Base-by-base conservation (phyloP, 805 yeast species). In the Saturnispora quitensis region DNA sequence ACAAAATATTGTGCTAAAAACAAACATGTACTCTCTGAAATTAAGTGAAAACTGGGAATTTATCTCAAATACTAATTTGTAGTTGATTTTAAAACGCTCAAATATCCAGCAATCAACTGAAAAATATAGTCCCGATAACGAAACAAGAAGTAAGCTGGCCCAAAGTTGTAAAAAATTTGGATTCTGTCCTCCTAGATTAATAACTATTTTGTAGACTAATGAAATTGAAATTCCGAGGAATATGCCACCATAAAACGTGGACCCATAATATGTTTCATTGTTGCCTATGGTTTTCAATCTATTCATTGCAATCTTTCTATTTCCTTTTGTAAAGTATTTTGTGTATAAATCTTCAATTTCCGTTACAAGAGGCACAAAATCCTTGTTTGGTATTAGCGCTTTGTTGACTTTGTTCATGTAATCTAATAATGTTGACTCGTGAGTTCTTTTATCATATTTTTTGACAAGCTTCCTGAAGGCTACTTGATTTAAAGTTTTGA, bases 31-130 rank as follows among this genome's bases (percentile, higher is more conserved):
- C 63, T 88, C 86, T 50, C 79, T 75, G 57, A 70, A 82, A 60
- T 86, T 81, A 47, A 88, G 66, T 9, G 80, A 81, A 24, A 81
- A 77, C 38, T 83, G 75, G 40, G 82, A 76, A 62, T 87, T 81
- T 58, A 89, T 82, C 67, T 93, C 98, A 64, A 93, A 89, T 53
- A 93, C 89, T 62, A 93, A 89, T 62, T 84, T 84, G 65, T 93
- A 93, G 65, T 91, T 93, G 60, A 93, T 83, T 61, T 86, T 86
- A 66, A 71, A 82, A 45, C 68, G 65, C 33, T 81, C 75, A 90
- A 96, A 93, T 2, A 84, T 78, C 53, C 72, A 68, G 61, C 95
- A 80, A 62, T 87, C 81, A 44, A 86, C 51, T 12, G 83, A 82
- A 63, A 90, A 83, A 2, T 87, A 68, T 17, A 83, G 57, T 3